These are phyloP conservation scores for Talaromyces sp. DNA, from an alignment of 2,329 filamentous ascomycete genomes.

Conservation along the genomic window DNA sequence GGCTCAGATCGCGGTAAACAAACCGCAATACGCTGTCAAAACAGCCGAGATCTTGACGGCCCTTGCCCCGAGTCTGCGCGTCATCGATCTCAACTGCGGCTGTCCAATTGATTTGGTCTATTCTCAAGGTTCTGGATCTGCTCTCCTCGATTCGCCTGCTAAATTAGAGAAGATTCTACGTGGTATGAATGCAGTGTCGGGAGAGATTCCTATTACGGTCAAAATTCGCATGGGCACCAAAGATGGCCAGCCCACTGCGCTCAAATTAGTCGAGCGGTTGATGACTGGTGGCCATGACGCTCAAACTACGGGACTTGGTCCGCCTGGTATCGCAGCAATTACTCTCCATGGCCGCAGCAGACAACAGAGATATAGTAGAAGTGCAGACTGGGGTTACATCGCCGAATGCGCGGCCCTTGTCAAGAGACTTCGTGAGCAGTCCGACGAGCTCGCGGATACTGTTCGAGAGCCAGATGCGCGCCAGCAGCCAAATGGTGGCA, in stretches of 20 bases:
- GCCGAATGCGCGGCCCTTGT: slow-evolving; percentile 81
- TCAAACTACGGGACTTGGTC: slow-evolving; percentile 59
- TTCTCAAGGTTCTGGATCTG: slow-evolving; percentile 81
- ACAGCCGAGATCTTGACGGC: slow-evolving; percentile 73
- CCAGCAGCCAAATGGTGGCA: slow-evolving; percentile 62
- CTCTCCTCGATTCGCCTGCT: slow-evolving; percentile 76
- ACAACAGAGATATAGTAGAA: slow-evolving; percentile 87
- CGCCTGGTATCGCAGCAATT: slow-evolving; percentile 85
- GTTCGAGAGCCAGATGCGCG: slow-evolving; percentile 68
- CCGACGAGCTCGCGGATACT: slow-evolving; percentile 66
- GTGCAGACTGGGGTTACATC: slow-evolving; percentile 94
- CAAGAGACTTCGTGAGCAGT: slow-evolving; percentile 67
- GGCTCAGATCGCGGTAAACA: slow-evolving; percentile 86
- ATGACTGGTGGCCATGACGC: slow-evolving; percentile 73
- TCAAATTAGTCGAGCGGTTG: slow-evolving; percentile 75
- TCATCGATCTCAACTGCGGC: slow-evolving; percentile 94
- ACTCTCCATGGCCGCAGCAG: slow-evolving; percentile 89
- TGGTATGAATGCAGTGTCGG: slow-evolving; percentile 91
- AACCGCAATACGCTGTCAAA: slow-evolving; percentile 85
- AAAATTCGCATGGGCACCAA: slow-evolving; percentile 92
- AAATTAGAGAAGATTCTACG: slow-evolving; percentile 93
- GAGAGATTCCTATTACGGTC: slow-evolving; percentile 83
- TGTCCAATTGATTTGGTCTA: slow-evolving; percentile 95
- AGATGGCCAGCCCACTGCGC: slow-evolving; percentile 70
- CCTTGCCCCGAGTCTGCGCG: slow-evolving; percentile 73